Evolutionary conservation across 441 rosid species (phyloP).

Genomic region (Euphorbia celastroides): DNA sequence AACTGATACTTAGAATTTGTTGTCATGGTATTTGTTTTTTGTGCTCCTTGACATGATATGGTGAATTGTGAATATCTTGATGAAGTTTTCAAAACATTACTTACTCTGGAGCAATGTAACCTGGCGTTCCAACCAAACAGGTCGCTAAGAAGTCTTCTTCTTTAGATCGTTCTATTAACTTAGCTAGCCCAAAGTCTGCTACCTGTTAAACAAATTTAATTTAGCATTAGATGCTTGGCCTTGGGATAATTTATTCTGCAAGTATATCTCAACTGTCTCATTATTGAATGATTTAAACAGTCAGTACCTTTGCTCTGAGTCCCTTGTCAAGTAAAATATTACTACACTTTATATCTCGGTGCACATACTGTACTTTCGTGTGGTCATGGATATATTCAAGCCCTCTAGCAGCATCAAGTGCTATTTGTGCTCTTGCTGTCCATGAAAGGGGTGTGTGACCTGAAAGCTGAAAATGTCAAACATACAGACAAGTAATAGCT

Average conservation of each 20-base stretch:
- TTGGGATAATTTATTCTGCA: background rate
- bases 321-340: constrained; percentile 43
- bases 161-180: constrained; percentile 25
- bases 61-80: background rate
- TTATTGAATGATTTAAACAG: too few relatives aligned
- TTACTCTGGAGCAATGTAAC: constrained; percentile 60
- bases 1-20: background rate
- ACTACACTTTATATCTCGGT: constrained; percentile 56
- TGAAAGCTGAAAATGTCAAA: too few relatives aligned
- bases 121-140: constrained; percentile 35
- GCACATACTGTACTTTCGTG: constrained; percentile 59
- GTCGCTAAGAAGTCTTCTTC: constrained; percentile 28
- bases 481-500: too few relatives aligned
- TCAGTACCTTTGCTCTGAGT: constrained; percentile 35
- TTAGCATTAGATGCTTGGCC: background rate
- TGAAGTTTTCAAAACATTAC: background rate
- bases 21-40: background rate
- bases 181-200: constrained; percentile 41
- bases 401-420: constrained; percentile 59
- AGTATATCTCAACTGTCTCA: background rate
- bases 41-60: background rate
- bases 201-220: constrained; percentile 17
- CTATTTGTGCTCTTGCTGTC: constrained; percentile 62
- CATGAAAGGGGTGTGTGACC: constrained; percentile 65
- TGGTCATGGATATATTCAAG: constrained; percentile 69